phyloP scores from a whole-genome alignment of 805 yeast genomes.

The Candida silvicultrix region DNA sequence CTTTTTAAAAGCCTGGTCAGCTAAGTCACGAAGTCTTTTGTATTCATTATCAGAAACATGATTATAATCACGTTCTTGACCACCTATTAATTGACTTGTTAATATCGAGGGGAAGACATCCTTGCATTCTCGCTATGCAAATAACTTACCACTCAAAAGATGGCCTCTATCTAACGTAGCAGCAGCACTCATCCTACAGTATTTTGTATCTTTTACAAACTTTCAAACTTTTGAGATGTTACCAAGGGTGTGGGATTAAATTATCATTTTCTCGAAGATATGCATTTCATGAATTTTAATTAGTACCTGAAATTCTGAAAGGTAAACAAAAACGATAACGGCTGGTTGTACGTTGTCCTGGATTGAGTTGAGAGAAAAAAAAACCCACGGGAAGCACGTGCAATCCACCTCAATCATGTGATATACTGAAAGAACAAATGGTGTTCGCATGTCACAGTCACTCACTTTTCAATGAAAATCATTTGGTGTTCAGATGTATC shows the following conservation, averaged over 20 bases:
- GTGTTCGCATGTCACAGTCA: neutral
- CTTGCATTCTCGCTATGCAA: too few relatives aligned
- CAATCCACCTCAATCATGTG: neutral
- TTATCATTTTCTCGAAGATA: neutral
- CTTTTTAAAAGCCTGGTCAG: conserved; percentile 58
- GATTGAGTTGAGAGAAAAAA: too few relatives aligned
- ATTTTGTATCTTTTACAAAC: neutral
- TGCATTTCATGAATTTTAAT: neutral
- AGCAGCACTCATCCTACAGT: conserved; percentile 4
- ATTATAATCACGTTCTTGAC: conserved; percentile 49
- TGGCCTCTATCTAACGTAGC: conserved; percentile 4
- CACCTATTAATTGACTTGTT: conserved; percentile 4
- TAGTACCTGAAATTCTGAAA: conserved; percentile 1
- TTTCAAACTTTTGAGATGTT: neutral
- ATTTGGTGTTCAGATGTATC: too few relatives aligned
- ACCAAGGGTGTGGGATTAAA: too few relatives aligned
- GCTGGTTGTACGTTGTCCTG: neutral
- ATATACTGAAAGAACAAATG: neutral
- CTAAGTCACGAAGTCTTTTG: conserved; percentile 54
- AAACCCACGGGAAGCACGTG: too few relatives aligned
- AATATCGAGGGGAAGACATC: too few relatives aligned
- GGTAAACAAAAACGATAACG: neutral
- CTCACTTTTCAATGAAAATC: too few relatives aligned
- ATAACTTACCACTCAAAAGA: neutral
- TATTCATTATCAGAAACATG: conserved; percentile 68